A percentile compares a stretch with the other conserved stretches of the same genome.
These are phyloP conservation scores for Penicillium roqueforti DNA, from an alignment of 495 filamentous ascomycete species.

Conservation along the genomic window DNA sequence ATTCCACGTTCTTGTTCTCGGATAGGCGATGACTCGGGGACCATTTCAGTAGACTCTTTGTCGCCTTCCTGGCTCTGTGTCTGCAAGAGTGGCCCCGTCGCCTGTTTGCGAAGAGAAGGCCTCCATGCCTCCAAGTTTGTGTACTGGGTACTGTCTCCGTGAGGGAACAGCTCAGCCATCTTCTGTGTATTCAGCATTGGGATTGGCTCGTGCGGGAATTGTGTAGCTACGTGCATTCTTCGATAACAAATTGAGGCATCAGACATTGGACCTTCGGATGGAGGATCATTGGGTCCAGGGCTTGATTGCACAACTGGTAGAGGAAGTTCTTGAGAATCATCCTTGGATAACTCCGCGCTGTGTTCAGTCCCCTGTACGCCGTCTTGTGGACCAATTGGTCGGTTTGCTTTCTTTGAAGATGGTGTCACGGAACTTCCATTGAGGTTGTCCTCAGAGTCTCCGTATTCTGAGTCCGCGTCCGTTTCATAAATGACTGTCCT, in stretches of 20 bases:
- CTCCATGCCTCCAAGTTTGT: not conserved
- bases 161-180: constrained; percentile 41
- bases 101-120: not conserved
- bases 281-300: constrained; percentile 9
- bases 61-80: constrained; percentile 25
- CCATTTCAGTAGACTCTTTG: constrained; percentile 30
- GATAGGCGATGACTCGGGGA: constrained; percentile 43
- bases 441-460: constrained; percentile 23
- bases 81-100: constrained; percentile 15
- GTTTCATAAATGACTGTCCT: constrained; percentile 44
- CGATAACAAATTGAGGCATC: constrained; percentile 43
- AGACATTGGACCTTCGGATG: constrained; percentile 31
- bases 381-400: not conserved
- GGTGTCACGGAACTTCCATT: constrained; percentile 12
- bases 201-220: constrained; percentile 42
- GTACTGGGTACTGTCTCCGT: constrained; percentile 25
- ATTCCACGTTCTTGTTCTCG: constrained; percentile 14
- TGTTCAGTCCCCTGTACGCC: constrained; percentile 1
- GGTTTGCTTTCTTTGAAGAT: constrained; percentile 3
- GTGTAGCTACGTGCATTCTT: constrained; percentile 37
- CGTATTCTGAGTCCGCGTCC: constrained; percentile 40
- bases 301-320: constrained; percentile 16
- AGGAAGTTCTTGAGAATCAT: constrained; percentile 39
- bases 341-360: constrained; percentile 12
- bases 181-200: constrained; percentile 42